Conservation (phyloP, 768 basidiomycete genomes). For the Neoboletus brunneissimus region DNA sequence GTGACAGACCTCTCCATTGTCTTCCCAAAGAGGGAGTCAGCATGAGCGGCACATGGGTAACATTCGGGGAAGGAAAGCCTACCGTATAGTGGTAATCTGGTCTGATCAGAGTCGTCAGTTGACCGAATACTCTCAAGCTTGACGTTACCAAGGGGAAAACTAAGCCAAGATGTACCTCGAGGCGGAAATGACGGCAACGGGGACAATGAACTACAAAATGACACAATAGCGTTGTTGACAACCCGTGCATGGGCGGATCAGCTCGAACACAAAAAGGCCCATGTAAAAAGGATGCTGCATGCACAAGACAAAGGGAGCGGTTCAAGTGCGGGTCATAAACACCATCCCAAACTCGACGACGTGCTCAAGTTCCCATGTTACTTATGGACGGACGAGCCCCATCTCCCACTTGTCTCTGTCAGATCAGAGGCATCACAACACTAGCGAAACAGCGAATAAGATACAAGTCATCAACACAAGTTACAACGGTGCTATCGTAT, state of each 20-base stretch:
- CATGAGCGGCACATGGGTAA: neutral
- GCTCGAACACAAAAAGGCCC: neutral
- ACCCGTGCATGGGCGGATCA: neutral
- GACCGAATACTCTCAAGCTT: neutral
- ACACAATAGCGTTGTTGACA: neutral
- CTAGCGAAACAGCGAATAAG: neutral
- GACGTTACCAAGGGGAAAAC: neutral
- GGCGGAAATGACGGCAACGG: slow-evolving; percentile 2
- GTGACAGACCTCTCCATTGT: slow-evolving; percentile 7
- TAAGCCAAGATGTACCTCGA: slow-evolving; percentile 2
- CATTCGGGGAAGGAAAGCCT: neutral
- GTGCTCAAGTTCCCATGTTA: neutral
- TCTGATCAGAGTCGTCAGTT: neutral
- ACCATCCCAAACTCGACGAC: neutral
- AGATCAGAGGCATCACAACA: neutral
- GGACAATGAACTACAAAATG: neutral
- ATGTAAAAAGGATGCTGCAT: neutral
- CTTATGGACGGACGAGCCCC: neutral
- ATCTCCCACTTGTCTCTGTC: too few relatives aligned
- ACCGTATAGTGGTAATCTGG: neutral
- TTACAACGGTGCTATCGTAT: neutral
- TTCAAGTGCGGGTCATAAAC: too few relatives aligned
- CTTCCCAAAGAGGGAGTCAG: slow-evolving; percentile 12
- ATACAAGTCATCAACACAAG: neutral
- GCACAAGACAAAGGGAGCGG: neutral